Base-by-base conservation (phyloP, 768 basidiomycete genomes). In the Psilocybe azurescens region DNA sequence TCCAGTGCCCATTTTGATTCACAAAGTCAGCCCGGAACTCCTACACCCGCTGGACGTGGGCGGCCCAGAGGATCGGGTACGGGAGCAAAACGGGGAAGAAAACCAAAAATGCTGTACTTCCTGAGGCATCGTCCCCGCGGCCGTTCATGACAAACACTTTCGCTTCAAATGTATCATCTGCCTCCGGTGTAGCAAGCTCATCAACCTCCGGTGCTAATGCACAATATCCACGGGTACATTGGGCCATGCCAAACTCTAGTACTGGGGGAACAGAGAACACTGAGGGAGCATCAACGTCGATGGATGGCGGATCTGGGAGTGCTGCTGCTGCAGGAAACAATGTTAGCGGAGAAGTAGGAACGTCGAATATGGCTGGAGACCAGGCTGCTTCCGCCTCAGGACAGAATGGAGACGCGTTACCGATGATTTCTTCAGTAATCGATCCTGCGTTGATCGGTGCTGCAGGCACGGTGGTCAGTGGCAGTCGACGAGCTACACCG, bases 11-110 rank as follows among this genome's bases (percentile, higher is more conserved):
- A 56, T 44, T 65, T 64, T 47, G 64, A 65, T 46, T 49, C 57
- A 7, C 67, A 61, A 47, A 65, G 60, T n/a, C 60, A 58, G 47
- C 69, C 65, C 29, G 38, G 60, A 5, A 74, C 74, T n/a, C 73
- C 73, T 11, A 73, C 73, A 33, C 69, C 70, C 14, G 64, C 62
- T 28, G 65, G 70, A 50, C 74, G 78, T 8, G 77, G 78, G 30
- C 70, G 78, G 32, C 74, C 73, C 20, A 62, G 77, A 60, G 78
- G 77, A 29, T 44, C 72, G 51, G 59, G 60, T 32, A 72, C 69
- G 18, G 79, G 79, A 60, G 79, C 78, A 56, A 80, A 82, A 72
- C 77, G 81, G 44, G 79, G 82, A 59, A 74, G 79, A 48, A 85
- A 85, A 69, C 82, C 83, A 5, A 79, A 41, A 79, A 76, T 41